These are phyloP conservation scores for Clarireedia paspali DNA, from an alignment of 2,329 filamentous ascomycete species.

Conservation along the genomic window DNA sequence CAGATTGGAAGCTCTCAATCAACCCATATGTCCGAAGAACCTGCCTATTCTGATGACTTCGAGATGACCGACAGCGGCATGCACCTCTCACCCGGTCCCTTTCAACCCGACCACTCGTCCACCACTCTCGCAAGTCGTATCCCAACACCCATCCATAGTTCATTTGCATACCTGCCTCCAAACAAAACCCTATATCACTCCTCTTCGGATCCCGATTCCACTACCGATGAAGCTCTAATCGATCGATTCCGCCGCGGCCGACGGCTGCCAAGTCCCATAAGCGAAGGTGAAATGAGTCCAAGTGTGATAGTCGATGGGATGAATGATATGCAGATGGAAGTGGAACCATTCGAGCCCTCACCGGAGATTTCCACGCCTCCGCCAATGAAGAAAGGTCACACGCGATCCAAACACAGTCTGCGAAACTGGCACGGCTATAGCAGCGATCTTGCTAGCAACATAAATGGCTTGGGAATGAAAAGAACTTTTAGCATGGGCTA, in stretches of 20 bases:
- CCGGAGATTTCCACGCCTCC: conserved; percentile 16
- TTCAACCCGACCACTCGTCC: conserved; percentile 23
- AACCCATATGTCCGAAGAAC: conserved; percentile 21
- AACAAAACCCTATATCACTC: conserved; percentile 5
- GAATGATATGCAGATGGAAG: conserved; percentile 29
- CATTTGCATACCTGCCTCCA: conserved; percentile 18
- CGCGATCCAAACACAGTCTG: conserved; percentile 28
- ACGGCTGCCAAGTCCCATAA: conserved; percentile 29
- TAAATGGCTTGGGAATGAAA: conserved; percentile 44
- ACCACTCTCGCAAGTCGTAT: conserved; percentile 24
- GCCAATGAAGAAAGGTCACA: conserved; percentile 29
- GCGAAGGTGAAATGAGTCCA: conserved; percentile 28
- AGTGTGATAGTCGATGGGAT: conserved; percentile 25
- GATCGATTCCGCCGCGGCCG: conserved; percentile 22
- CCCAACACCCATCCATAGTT: conserved; percentile 30
- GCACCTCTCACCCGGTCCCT: conserved; percentile 25
- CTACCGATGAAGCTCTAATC: conserved; percentile 22
- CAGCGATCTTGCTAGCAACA: conserved; percentile 14
- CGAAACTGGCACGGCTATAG: conserved; percentile 24
- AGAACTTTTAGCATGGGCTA: conserved; percentile 72
- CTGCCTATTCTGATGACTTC: conserved; percentile 25
- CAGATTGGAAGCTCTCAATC: conserved; percentile 14
- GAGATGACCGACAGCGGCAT: conserved; percentile 27
- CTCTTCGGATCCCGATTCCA: conserved; percentile 29
- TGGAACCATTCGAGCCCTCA: conserved; percentile 17